Evolutionary conservation across 495 filamentous ascomycete genomes (phyloP).

Genomic region (Tirmania nivea): DNA sequence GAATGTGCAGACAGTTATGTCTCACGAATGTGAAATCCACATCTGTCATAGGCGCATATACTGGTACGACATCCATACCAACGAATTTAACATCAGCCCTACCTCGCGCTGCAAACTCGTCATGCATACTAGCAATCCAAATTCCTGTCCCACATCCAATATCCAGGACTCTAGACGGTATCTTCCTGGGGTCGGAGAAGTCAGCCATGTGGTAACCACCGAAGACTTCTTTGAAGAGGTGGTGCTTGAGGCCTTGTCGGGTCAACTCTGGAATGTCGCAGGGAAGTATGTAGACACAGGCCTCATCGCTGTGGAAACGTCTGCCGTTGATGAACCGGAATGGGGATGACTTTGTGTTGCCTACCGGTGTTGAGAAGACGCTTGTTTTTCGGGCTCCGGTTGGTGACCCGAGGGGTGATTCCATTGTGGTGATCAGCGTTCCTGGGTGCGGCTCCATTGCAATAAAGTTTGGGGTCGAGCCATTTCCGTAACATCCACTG

Average conservation of each 20-base stretch:
- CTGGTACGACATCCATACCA: slow-evolving; percentile 60
- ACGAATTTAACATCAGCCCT: slow-evolving; percentile 41
- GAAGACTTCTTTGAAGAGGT: slow-evolving; percentile 60
- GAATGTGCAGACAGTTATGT: slow-evolving; percentile 55
- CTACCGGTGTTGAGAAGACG: slow-evolving; percentile 5
- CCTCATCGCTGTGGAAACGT: slow-evolving; percentile 56
- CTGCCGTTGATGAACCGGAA: slow-evolving; percentile 56
- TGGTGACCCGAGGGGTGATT: slow-evolving; percentile 1
- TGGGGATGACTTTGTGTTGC: slow-evolving; percentile 20
- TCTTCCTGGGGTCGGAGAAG: slow-evolving; percentile 25
- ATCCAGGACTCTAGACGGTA: slow-evolving; percentile 61
- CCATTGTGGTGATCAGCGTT: not conserved
- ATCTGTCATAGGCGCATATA: slow-evolving; percentile 46
- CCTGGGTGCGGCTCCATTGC: not conserved
- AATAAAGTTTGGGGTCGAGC: not conserved
- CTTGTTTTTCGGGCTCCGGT: slow-evolving; percentile 9
- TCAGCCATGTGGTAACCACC: slow-evolving; percentile 60
- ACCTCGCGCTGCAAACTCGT: slow-evolving; percentile 11
- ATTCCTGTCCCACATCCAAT: slow-evolving; percentile 73
- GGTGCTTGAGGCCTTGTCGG: slow-evolving; percentile 62
- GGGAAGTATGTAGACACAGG: slow-evolving; percentile 59
- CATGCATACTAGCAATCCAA: slow-evolving; percentile 43
- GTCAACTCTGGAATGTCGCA: slow-evolving; percentile 76
- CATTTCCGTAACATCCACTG: not conserved
- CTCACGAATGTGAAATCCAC: slow-evolving; percentile 79